Evolutionary conservation across 148 eudicot species (phyloP), one percentile per base, ranked within the genome.

Genomic region (Cornus controversa): DNA sequence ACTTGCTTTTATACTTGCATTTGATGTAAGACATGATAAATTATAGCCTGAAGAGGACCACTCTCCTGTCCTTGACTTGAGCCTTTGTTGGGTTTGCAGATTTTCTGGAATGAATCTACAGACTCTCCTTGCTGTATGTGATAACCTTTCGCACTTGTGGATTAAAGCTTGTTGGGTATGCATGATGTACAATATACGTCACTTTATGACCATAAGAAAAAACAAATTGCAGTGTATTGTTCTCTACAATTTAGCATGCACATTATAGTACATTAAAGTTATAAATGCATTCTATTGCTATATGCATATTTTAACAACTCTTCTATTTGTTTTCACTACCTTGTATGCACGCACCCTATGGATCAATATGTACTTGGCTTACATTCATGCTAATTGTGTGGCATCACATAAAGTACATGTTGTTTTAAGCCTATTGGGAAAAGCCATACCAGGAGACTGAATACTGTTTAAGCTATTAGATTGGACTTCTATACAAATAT

Each of bases 1-100:
- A 87, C 92, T 90, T 90, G 81, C 78, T 82, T 82, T 79, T 29
- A 76, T 82, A 73, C 82, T 85, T 84, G 87, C 80, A 79, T 86
- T 84, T 77, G 78, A 72, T 85, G 80, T 64, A 74, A 82, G 80
- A 76, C 79, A 72, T 81, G 69, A 75, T 79, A 82, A 79, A 78
- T 80, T 81, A 79, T 76, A 72, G 53, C 78, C 76, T 68, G 75
- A 70, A 64, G 71, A 66, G 77, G 79, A 79, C 80, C 86, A 80
- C 67, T 78, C 78, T 79, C 83, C 80, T 78, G 24, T 84, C 73
- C 72, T 80, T 81, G 81, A 77, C 84, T 83, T 82, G 70, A 64
- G 76, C 70, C 47, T 71, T 71, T 45, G 82, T 72, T 75, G 79
- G 81, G 69, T 64, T 57, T 76, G 81, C 72, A 66, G 79, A 73